Evolutionary conservation across 2,329 filamentous ascomycete genomes (phyloP).

Genomic region (Fusarium sp.): DNA sequence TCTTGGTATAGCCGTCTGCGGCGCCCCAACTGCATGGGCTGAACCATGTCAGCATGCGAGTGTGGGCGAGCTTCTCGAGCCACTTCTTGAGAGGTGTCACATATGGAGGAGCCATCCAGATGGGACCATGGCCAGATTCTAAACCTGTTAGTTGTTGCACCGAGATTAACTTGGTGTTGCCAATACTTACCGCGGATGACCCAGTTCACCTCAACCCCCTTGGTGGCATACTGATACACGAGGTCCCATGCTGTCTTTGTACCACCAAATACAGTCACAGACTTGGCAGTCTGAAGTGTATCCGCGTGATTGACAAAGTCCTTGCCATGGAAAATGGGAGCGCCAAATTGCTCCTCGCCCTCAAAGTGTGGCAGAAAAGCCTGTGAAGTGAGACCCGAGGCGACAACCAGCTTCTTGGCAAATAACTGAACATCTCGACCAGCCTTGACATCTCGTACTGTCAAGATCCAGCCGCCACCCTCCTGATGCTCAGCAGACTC

Average conservation of each 20-base stretch:
- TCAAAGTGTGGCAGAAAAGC: constrained; percentile 55
- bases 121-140: constrained; percentile 60
- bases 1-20: constrained; percentile 59
- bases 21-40: constrained; percentile 70
- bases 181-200: constrained; percentile 59
- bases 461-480: constrained; percentile 52
- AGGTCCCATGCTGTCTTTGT: constrained; percentile 72
- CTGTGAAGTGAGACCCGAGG: constrained; percentile 63
- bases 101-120: constrained; percentile 62
- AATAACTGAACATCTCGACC: constrained; percentile 44
- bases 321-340: constrained; percentile 59
- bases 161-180: not conserved
- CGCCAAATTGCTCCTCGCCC: constrained; percentile 56
- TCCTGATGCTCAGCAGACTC: constrained; percentile 53
- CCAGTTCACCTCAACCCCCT: constrained; percentile 65
- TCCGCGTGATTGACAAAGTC: constrained; percentile 54
- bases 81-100: constrained; percentile 68
- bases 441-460: constrained; percentile 18
- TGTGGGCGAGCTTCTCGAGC: constrained; percentile 63
- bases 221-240: constrained; percentile 66
- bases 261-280: constrained; percentile 65
- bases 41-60: constrained; percentile 70
- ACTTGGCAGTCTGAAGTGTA: constrained; percentile 53
- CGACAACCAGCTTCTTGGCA: constrained; percentile 60
- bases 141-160: constrained; percentile 26